A percentile compares a stretch with the other conserved stretches of the same genome.
phyloP scores from a whole-genome alignment of 176 grass and related monocot species.

The Rhynchospora tenuis region DNA sequence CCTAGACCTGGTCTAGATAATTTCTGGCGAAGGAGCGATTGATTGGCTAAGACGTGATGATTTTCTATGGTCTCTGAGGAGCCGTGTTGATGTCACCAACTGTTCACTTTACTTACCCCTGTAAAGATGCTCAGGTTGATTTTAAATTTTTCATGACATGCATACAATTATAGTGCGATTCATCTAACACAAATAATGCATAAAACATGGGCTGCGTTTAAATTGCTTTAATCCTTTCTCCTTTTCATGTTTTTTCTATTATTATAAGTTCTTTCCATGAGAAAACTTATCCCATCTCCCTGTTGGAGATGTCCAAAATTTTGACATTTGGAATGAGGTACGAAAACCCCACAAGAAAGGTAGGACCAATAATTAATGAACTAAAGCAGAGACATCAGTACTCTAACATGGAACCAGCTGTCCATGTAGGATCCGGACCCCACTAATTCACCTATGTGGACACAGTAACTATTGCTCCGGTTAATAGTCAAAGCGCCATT shows the following conservation, averaged over 20 bases:
- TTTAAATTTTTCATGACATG: too few relatives aligned
- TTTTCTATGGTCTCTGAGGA: slow-evolving; percentile 1
- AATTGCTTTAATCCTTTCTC: too few relatives aligned
- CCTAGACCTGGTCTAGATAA: not conserved
- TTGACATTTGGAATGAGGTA: not conserved
- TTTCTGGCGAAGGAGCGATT: not conserved
- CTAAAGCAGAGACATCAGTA: slow-evolving; percentile 6
- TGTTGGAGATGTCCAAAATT: not conserved
- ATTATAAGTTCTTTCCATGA: not conserved
- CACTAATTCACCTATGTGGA: not conserved
- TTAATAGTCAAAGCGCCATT: too few relatives aligned
- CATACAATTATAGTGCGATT: not conserved
- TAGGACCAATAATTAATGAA: slow-evolving; percentile 21
- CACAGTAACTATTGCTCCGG: not conserved
- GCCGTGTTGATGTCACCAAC: not conserved
- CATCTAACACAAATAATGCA: not conserved
- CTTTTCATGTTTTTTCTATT: too few relatives aligned
- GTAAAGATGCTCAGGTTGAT: too few relatives aligned
- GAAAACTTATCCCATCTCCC: not conserved
- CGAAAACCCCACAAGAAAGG: slow-evolving; percentile 2
- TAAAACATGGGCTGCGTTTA: not conserved
- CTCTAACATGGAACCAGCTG: slow-evolving; percentile 19
- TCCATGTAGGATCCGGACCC: not conserved
- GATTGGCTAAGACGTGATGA: not conserved
- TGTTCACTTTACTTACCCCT: not conserved